Base-by-base conservation (phyloP, 768 basidiomycete species). In the Boletellus ananiceps region DNA sequence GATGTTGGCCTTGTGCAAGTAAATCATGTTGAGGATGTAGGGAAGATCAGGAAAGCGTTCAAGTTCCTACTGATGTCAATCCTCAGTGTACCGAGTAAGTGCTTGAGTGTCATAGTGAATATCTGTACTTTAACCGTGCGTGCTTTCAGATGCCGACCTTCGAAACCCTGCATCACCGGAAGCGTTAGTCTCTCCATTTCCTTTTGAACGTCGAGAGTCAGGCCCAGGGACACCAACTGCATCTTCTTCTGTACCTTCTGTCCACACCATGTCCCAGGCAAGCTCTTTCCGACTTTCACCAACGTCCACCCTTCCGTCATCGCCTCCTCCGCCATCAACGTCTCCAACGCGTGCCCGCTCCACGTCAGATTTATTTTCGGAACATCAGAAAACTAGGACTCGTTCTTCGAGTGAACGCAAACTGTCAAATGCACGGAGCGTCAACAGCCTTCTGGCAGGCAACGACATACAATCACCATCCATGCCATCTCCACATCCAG, bases 1-100 rank as follows among this genome's bases (percentile, higher is more conserved):
- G 84, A 89, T 57, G 80, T 85, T 8, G 89, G 91, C 8, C 68
- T 96, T 25, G 82, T 93, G 11, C 85, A 89, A 64, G 85, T 90
- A 2, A 79, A 83, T 4, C 77, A 70, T 38, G 63, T 68, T 6
- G 71, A 73, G 19, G 79, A 85, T 3, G 65, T 69, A 11, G 85
- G 86, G 12, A 89, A 86, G 70, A 86, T 93, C 72, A 80, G 82
- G 46, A 76, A 76, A 40, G 78, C 79, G 0, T 89, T 93, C 62
- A 79, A 81, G 35, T 93, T 80, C 73, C 63, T 93, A n/a, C 64
- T 92, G 50, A 80, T 78, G 61, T 78, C 82, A 5, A 79, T 88
- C 19, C 67, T 80, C 45, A 76, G 80, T 37, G 71, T 76, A 47
- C 59, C 68, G 12, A 63, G 66, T 67, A 54, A 56, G 73, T 67